These are phyloP conservation scores for Entomortierella lignicola DNA, from an alignment of 192 early-diverging fungal species.

Conservation along the genomic window DNA sequence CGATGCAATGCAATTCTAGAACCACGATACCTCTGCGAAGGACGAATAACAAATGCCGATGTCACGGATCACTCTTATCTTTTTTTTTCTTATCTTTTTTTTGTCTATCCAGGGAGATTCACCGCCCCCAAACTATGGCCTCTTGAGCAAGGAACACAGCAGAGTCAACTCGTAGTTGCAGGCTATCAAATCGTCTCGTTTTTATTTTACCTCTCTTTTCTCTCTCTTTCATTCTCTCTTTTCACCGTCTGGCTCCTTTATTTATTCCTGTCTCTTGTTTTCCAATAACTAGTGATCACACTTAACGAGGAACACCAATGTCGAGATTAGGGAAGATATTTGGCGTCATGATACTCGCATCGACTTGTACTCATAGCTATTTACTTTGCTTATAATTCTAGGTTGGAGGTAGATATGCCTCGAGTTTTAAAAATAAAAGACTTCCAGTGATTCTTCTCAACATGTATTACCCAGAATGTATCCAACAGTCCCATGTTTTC, in stretches of 20 bases:
- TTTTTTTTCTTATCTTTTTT: constrained; percentile 3
- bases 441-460: no score
- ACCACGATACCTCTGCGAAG: neutral
- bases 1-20: neutral
- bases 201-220: no score
- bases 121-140: neutral
- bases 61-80: neutral
- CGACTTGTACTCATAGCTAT: neutral
- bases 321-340: neutral
- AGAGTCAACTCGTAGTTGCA: neutral
- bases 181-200: neutral
- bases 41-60: neutral
- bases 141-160: neutral
- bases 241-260: neutral
- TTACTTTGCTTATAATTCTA: no score
- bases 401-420: no score
- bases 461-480: no score
- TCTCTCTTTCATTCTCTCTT: neutral
- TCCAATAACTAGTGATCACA: constrained; percentile 14
- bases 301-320: neutral
- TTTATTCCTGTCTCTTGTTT: constrained; percentile 12
- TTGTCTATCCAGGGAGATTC: neutral
- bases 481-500: no score
- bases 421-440: no score
- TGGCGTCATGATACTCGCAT: neutral